Evolutionary conservation across 2,329 filamentous ascomycete genomes (phyloP), one percentile per base, ranked within the genome.

Genomic region (Cytospora piceicola): DNA sequence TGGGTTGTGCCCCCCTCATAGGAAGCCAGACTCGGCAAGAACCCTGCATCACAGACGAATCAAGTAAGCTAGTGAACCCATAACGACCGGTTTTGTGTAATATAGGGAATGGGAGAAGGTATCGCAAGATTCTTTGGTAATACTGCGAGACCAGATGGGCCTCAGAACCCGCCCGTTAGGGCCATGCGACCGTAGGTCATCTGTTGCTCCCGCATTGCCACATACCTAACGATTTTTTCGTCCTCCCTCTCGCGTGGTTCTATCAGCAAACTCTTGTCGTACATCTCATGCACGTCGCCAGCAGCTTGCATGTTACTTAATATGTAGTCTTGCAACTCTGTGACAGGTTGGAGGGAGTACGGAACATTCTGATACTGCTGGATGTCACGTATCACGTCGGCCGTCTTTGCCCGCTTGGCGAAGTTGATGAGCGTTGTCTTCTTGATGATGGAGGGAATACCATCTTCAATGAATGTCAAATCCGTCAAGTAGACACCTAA

Each of bases 371-470:
- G 95, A 76, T 97, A 99, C 76, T 98, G 94, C 77, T 98, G 95
- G 70, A 99, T 98, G 76, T 98, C 94, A 69, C 94, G 92, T 73
- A 99, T 99, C 52, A 99, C 95, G 76, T 98, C 95, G 24, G 95
- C 95, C 17, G 95, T 98, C 84, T 98, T 99, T 63, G 93, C 92
- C 61, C 95, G 90, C 83, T 99, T 99, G 73, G 94, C 93, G 78
- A 99, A 99, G 80, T 99, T 99, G 82, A 99, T 97, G 71, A 97
- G 83, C 73, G 96, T 93, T 9, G 94, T 95, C 79, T 96, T 96
- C 79, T 97, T 98, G 79, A 96, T 93, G 72, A 97, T 88, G 12
- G 94, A 96, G 3, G 95, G 93, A 69, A 99, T 99, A 71, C 95
- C 95, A 74, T 99, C 94, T 77, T 99, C 95, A 70, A 99, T 99